phyloP scores from a whole-genome alignment of 2,329 filamentous ascomycete genomes.

The Ophiostoma quercus region DNA sequence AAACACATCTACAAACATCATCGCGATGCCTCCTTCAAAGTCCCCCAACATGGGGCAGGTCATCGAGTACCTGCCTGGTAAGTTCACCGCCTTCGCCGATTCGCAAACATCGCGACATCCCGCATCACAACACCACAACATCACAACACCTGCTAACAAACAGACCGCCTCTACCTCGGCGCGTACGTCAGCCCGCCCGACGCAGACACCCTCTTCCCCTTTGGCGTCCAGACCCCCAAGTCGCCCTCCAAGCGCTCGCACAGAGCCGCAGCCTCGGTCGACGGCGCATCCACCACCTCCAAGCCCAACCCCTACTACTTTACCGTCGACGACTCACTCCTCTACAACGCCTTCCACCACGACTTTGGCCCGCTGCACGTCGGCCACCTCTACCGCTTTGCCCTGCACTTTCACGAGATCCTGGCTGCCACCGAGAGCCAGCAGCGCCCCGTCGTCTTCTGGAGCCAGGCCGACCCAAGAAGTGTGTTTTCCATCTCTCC shows the following conservation, averaged over 20 bases:
- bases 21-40: constrained; percentile 46
- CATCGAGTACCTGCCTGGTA: constrained; percentile 94
- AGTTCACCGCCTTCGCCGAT: constrained; percentile 32
- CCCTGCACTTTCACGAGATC: constrained; percentile 91
- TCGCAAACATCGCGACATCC: neutral
- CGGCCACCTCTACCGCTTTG: constrained; percentile 92
- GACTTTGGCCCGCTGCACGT: constrained; percentile 98
- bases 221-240: constrained; percentile 52
- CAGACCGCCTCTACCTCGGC: constrained; percentile 91
- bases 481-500: constrained; percentile 52
- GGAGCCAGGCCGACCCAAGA: constrained; percentile 84
- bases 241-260: constrained; percentile 74
- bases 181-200: constrained; percentile 81
- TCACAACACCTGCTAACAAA: neutral
- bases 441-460: constrained; percentile 87
- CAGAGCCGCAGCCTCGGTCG: constrained; percentile 50
- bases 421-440: constrained; percentile 87
- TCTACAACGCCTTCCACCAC: constrained; percentile 98
- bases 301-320: constrained; percentile 81
- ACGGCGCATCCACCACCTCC: constrained; percentile 9
- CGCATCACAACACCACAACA: neutral
- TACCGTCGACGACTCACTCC: constrained; percentile 81
- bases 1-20: neutral
- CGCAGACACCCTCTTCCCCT: constrained; percentile 79
- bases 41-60: constrained; percentile 71